phyloP scores from a whole-genome alignment of 202 grass and related monocot species.

The Zizania palustris region DNA sequence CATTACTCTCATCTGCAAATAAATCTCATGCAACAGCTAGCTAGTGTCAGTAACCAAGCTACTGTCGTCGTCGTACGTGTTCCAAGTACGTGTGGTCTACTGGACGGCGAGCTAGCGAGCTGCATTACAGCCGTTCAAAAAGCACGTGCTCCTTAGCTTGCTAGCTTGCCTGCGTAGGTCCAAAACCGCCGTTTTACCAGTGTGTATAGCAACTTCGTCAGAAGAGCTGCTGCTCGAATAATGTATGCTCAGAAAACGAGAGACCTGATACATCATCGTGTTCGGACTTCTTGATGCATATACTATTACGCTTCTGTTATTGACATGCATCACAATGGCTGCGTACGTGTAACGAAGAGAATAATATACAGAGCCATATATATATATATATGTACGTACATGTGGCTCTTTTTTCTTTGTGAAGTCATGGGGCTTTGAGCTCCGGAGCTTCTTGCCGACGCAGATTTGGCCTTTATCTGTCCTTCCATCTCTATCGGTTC shows the following conservation, averaged over 20 bases:
- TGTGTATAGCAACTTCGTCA: too few relatives aligned
- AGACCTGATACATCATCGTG: background rate
- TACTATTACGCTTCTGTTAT: background rate
- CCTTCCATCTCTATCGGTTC: background rate
- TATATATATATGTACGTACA: too few relatives aligned
- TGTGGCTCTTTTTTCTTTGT: slow-evolving; percentile 21
- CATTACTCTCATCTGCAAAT: background rate
- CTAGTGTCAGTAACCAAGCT: background rate
- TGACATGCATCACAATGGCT: background rate
- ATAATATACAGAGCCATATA: too few relatives aligned
- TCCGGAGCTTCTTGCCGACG: background rate
- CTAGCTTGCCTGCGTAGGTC: background rate
- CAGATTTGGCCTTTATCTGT: background rate
- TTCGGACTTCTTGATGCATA: background rate
- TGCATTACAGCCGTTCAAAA: background rate
- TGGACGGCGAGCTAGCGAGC: background rate
- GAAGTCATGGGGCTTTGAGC: background rate
- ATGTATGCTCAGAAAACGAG: background rate
- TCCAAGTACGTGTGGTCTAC: too few relatives aligned
- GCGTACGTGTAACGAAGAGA: background rate
- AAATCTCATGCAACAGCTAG: background rate
- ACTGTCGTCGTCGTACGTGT: too few relatives aligned
- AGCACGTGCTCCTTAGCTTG: background rate
- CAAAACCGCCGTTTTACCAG: too few relatives aligned
- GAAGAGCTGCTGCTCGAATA: background rate